These are phyloP conservation scores for Lathyrus tuberosus DNA, from an alignment of 306 rosid species.

Conservation along the genomic window DNA sequence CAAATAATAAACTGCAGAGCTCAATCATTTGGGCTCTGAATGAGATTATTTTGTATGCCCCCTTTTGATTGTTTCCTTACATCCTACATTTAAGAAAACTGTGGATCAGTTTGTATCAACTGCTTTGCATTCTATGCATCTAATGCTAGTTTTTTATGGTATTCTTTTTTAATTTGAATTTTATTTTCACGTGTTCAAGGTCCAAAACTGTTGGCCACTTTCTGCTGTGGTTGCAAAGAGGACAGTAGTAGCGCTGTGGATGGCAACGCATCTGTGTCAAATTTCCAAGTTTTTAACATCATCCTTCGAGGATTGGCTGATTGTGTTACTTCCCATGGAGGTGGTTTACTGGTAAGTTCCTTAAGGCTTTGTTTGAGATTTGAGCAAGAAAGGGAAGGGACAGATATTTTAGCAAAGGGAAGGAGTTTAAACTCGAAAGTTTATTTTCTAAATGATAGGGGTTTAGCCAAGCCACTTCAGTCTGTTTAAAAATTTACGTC, in stretches of 20 bases:
- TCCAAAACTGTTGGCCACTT: conserved; percentile 69
- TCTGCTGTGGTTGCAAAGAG: conserved; percentile 64
- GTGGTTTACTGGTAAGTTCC: conserved; percentile 57
- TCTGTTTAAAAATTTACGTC: conserved; percentile 20
- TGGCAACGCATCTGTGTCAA: conserved; percentile 44
- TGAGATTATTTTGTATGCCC: not conserved
- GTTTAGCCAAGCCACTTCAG: conserved; percentile 10
- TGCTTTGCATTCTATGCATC: conserved; percentile 27
- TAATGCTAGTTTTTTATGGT: conserved; percentile 18
- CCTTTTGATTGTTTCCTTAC: not conserved
- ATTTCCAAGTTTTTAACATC: conserved; percentile 43
- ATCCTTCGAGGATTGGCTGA: conserved; percentile 78
- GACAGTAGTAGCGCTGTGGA: conserved; percentile 44
- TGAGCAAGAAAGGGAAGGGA: not conserved
- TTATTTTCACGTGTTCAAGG: conserved; percentile 57
- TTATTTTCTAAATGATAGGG: not conserved
- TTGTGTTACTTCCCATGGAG: conserved; percentile 62
- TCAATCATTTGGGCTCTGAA: too few species aligned
- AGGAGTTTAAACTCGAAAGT: not conserved
- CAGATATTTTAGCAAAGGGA: not conserved
- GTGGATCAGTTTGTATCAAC: conserved; percentile 18
- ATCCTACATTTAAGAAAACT: not conserved
- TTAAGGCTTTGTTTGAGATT: not conserved
- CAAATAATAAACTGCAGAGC: too few species aligned
- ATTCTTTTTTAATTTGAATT: conserved; percentile 23